Conservation (phyloP, 257 asterid genomes). For the Ligustrum vulgare region DNA sequence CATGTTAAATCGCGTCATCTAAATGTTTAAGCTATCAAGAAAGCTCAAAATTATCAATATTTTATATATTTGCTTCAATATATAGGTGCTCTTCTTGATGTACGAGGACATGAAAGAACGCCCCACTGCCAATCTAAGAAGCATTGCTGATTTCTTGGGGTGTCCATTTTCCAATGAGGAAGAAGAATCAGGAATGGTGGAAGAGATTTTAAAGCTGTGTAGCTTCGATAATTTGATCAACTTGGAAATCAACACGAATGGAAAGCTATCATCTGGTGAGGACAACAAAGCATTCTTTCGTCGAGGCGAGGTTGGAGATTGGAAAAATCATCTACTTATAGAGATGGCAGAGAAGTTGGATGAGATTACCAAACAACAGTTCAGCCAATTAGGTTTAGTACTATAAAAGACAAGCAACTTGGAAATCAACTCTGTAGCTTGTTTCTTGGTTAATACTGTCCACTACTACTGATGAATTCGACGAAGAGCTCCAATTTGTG, state of each 20-base stretch:
- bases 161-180: background rate
- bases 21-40: too few species aligned
- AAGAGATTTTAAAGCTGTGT: background rate
- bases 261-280: background rate
- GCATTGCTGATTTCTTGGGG: background rate
- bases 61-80: too few species aligned
- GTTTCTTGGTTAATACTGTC: too few species aligned
- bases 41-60: too few species aligned
- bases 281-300: background rate
- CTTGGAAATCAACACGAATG: slow-evolving; percentile 3
- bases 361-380: background rate
- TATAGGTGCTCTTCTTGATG: background rate
- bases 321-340: background rate
- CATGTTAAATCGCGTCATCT: too few species aligned
- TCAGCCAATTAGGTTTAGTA: slow-evolving; percentile 6
- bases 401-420: background rate
- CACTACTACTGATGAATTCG: too few species aligned
- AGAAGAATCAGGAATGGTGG: background rate
- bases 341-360: background rate
- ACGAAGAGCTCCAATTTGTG: too few species aligned
- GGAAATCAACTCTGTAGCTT: too few species aligned
- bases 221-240: slow-evolving; percentile 3
- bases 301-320: background rate
- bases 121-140: background rate
- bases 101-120: slow-evolving; percentile 2